A percentile compares a stretch with the other conserved stretches of the same genome.
Conservation (phyloP, 2,329 filamentous ascomycete genomes). For the Aspergillus pseudonomiae region DNA sequence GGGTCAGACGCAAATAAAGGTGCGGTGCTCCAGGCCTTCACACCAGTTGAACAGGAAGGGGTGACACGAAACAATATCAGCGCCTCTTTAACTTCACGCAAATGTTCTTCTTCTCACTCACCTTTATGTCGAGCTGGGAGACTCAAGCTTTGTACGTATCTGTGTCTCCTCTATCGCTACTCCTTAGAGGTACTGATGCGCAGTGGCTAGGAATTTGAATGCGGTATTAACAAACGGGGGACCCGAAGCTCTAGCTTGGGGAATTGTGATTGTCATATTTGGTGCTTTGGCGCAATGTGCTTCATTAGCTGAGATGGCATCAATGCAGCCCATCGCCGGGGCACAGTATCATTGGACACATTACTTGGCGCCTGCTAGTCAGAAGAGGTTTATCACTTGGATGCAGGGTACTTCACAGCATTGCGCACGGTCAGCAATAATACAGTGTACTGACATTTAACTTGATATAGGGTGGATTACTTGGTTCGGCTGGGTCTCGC, state of each 20-base stretch:
- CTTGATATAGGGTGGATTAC: slow-evolving; percentile 41
- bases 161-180: neutral
- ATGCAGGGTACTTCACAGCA: slow-evolving; percentile 28
- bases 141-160: neutral
- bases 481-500: slow-evolving; percentile 46
- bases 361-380: slow-evolving; percentile 32
- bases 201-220: neutral
- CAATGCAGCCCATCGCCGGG: slow-evolving; percentile 45
- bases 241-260: slow-evolving; percentile 30
- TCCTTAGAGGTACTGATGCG: neutral
- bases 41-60: neutral
- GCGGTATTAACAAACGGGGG: slow-evolving; percentile 25
- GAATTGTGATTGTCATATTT: slow-evolving; percentile 27
- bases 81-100: slow-evolving; percentile 8
- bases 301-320: slow-evolving; percentile 46
- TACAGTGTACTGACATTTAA: neutral
- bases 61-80: neutral
- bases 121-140: slow-evolving; percentile 12
- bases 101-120: slow-evolving; percentile 11
- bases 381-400: slow-evolving; percentile 37
- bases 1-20: slow-evolving; percentile 1
- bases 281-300: slow-evolving; percentile 27
- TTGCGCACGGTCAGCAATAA: slow-evolving; percentile 12
- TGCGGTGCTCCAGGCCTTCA: neutral
- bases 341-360: slow-evolving; percentile 50